A percentile compares a stretch with the other conserved stretches of the same genome.
Evolutionary conservation across 306 rosid species (phyloP).

Genomic region (peach (Prunus persica)): DNA sequence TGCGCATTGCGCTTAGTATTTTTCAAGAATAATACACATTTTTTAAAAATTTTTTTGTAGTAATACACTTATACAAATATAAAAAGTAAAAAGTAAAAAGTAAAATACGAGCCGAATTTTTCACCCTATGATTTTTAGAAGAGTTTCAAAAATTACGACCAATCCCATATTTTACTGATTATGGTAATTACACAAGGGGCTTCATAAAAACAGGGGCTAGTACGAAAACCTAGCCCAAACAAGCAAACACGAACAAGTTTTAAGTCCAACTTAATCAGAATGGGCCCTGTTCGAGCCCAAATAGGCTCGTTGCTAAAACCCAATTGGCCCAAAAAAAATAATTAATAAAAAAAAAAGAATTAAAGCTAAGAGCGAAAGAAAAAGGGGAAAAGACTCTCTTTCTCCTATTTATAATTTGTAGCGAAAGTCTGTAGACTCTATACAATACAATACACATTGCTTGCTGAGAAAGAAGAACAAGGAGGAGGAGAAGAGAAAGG

Average conservation of each 20-base stretch:
- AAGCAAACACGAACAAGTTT: neutral
- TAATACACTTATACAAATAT: too few species aligned
- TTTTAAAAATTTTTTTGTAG: too few species aligned
- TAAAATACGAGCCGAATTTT: too few species aligned
- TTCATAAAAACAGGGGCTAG: neutral
- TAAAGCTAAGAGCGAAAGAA: neutral
- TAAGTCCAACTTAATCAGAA: neutral
- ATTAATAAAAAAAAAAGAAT: too few species aligned
- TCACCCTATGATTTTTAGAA: too few species aligned
- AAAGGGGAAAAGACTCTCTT: too few species aligned
- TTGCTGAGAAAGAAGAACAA: conserved; percentile 11
- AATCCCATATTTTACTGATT: neutral
- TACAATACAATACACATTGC: neutral
- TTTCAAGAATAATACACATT: too few species aligned
- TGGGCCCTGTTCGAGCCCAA: neutral
- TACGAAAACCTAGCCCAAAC: neutral
- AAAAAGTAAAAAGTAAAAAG: too few species aligned
- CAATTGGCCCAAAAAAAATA: neutral
- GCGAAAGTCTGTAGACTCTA: neutral
- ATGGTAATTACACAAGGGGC: neutral
- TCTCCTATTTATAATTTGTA: neutral
- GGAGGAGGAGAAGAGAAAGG: neutral
- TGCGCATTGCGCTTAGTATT: too few species aligned
- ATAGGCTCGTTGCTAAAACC: neutral
- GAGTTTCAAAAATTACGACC: too few species aligned